Base-by-base conservation (phyloP, 2,329 filamentous ascomycete species). In the Penicillium palitans region DNA sequence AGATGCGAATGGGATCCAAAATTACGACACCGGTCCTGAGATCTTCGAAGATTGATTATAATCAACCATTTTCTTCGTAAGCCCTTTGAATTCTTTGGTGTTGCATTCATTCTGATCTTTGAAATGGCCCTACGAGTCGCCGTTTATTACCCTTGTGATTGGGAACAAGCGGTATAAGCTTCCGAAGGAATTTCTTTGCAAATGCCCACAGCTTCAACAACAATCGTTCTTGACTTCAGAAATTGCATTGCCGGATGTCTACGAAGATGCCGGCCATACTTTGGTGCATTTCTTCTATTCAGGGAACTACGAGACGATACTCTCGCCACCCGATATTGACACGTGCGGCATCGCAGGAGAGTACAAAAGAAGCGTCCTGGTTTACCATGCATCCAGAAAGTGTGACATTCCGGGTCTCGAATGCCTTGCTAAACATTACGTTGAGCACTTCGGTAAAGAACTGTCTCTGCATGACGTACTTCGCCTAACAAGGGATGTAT, bases 211-310 rank as follows among this genome's bases (percentile, higher is more conserved):
- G 37, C 17, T 58, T 25, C 19, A 21, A 3, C 9, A 17, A 6
- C 5, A 29, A 25, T 29, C 15, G 6, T 7, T 42, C 24, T 24
- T 1, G 8, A 5, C 9, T 39, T 17, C 45, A 45, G 12, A 31
- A n/a, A 53, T 58, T 37, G 7, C 6, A 37, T 35, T 54, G 8
- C 27, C 37, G 2, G 31, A 74, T 72, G 59, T 65, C 76, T 15
- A 64, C 31, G 62, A 61, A 24, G 62, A 61, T 50, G 35, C 42
- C 17, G 58, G 62, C 8, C 58, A 66, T 37, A 64, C 64, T 7
- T 42, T 66, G 21, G 47, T 66, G n/a, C 58, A 64, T 58, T 66
- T 64, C 35, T 33, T 64, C 10, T 61, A 59, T 35, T 57, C 58
- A 4, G 62, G 60, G 8, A 35, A 40, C 3, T 66, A 64, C 37